A percentile compares a stretch with the other conserved stretches of the same genome.
Evolutionary conservation across 306 rosid genomes (phyloP).

Genomic region (Gillenia trifoliata): DNA sequence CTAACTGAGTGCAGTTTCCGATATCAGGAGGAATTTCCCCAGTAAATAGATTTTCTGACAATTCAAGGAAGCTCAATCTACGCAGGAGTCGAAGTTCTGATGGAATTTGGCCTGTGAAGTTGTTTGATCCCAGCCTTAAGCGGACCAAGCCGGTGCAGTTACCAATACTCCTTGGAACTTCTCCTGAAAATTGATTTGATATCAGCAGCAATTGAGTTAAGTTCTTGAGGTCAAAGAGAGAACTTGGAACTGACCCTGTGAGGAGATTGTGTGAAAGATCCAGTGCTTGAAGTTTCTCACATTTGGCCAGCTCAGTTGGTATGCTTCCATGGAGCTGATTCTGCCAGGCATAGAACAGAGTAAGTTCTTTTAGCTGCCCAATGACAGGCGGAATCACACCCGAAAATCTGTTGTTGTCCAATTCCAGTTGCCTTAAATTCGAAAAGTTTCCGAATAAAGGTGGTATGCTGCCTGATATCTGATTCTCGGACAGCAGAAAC

Average conservation of each 20-base stretch:
- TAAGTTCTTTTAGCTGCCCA: conserved; percentile 71
- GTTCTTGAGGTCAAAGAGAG: conserved; percentile 74
- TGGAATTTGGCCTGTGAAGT: conserved; percentile 71
- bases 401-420: conserved; percentile 79
- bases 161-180: conserved; percentile 71
- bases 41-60: conserved; percentile 61
- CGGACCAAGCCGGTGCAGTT: conserved; percentile 66
- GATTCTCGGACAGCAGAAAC: conserved; percentile 67
- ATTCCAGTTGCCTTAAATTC: conserved; percentile 68
- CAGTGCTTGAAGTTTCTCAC: conserved; percentile 81
- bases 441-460: conserved; percentile 68
- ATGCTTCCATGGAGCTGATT: conserved; percentile 75
- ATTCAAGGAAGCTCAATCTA: conserved; percentile 70
- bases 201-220: conserved; percentile 73
- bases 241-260: conserved; percentile 61
- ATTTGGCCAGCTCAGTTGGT: conserved; percentile 65
- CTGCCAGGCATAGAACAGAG: conserved; percentile 87
- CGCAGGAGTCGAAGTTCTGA: conserved; percentile 56
- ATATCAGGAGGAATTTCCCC: conserved; percentile 68
- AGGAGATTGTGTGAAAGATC: conserved; percentile 87
- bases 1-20: conserved; percentile 71
- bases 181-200: conserved; percentile 77
- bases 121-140: conserved; percentile 81
- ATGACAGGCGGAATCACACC: conserved; percentile 71
- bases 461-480: conserved; percentile 70